Evolutionary conservation across 768 basidiomycete genomes (phyloP), one percentile per base, ranked within the genome.

Genomic region (Lactifluus rugatus): DNA sequence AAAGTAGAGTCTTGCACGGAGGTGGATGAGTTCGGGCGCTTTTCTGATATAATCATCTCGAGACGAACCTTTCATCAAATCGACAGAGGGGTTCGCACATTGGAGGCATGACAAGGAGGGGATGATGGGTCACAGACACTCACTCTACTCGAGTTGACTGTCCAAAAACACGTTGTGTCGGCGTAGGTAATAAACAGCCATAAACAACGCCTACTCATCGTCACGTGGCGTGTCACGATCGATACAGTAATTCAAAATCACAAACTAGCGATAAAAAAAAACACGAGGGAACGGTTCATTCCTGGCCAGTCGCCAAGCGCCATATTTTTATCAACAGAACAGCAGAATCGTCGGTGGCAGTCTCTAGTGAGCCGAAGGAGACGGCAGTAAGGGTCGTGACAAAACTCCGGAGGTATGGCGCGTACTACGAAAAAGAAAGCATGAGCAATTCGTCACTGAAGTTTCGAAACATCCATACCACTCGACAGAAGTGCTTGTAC

Each of bases 401-500:
- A 67, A 89, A 89, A 61, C 79, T 87, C 51, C 84, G 81, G 53
- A 92, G 71, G 68, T 91, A 89, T 0, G 88, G 85, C 3, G 88
- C 81, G 63, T 90, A 92, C 89, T 92, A 60, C 17, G 10, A 47
- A 58, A 41, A 46, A 25, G 10, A 34, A 17, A 10, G 17, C 25
- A 46, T 44, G 3, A 56, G 25, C 36, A 53, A 47, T 34, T 28
- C 6, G 63, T 3, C 63, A 60, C 32, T 7, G 6, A 26, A 7
- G 36, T 44, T n/a, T 21, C 10, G 32, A 32, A 54, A 39, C 13
- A 21, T 41, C 74, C 89, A 62, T 54, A 93, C 92, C 69, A 73
- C 77, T 66, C 90, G 77, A 70, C 87, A 89, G 73, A 92, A 93
- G 65, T 95, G 89, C 59, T 87, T 76, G 64, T 88, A 93, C 92